Evolutionary conservation across 2,329 filamentous ascomycete genomes (phyloP), one percentile per base, ranked within the genome.

Genomic region (Neofusicoccum kwambonambiense): DNA sequence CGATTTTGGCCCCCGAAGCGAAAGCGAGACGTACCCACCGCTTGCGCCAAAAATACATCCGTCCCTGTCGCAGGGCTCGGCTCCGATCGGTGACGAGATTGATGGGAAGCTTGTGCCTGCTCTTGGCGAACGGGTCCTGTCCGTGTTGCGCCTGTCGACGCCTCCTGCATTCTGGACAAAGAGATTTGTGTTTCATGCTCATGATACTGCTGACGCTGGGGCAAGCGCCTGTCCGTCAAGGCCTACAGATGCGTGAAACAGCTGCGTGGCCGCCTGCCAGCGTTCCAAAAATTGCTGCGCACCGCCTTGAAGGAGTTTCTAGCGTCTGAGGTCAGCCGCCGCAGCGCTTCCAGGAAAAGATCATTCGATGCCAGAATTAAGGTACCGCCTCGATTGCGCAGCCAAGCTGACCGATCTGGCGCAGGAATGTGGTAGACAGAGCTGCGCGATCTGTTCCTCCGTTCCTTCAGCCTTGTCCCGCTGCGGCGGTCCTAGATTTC

Each of bases 271-370:
- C 22, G 22, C 22, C 22, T 22, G 22, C 22, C 22, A 22, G 37
- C 41, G 17, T 45, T 60, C 56, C 56, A 60, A 60, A 60, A 60
- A 60, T 60, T 37, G 39, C 17, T 35, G 41, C 35, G 49, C 27
- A 27, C 15, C 4, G 50, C 19, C 11, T 12, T 52, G 52, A 19
- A 27, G 42, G 56, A 37, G 42, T 22, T 60, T 60, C 56, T 47
- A 37, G 56, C 56, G 56, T 60, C 56, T 60, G 56, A 60, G 42
- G 41, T 60, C 41, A 60, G 56, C 56, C 13, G 56, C 56, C 56
- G 56, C 56, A 60, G 56, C 56, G 56, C 56, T 60, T 60, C 56
- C 56, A 60, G 56, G 56, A 60, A 60, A 60, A 47, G 56, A 22
- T 60, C 42, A 47, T 60, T 60, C 42, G 56, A 60, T 12, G 56